phyloP scores from a whole-genome alignment of 169 alveolate genomes.

The Cryptosporidium ryanae region DNA sequence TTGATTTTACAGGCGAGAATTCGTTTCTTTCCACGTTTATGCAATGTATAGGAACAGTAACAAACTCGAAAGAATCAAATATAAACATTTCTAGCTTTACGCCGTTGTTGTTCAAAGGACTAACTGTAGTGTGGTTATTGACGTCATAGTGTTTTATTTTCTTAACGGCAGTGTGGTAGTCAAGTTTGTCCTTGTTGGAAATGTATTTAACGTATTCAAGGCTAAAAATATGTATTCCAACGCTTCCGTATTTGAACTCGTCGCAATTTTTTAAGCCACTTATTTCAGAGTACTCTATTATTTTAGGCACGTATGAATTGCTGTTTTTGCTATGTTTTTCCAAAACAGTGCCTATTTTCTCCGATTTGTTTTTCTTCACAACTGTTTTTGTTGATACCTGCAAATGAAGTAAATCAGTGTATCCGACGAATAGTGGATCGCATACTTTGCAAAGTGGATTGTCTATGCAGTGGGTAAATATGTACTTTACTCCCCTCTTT shows the following conservation, averaged over 20 bases:
- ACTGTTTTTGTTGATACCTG: conserved; percentile 80
- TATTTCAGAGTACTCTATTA: conserved; percentile 86
- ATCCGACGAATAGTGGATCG: conserved; percentile 88
- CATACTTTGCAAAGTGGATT: conserved; percentile 86
- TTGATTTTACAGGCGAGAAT: conserved; percentile 87
- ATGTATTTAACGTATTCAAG: conserved; percentile 64
- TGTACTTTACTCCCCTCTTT: conserved; percentile 80
- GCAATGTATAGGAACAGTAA: conserved; percentile 74
- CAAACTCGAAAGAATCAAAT: conserved; percentile 79
- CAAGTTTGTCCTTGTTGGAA: conserved; percentile 10
- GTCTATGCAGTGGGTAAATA: conserved; percentile 85
- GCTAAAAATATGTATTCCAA: conserved; percentile 79
- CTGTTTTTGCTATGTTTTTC: conserved; percentile 71
- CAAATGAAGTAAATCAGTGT: conserved; percentile 67
- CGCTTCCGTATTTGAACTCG: conserved; percentile 78
- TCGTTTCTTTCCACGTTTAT: conserved; percentile 79
- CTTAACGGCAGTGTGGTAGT: conserved; percentile 82
- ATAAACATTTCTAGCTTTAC: conserved; percentile 83
- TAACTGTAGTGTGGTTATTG: not conserved
- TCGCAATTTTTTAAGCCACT: conserved; percentile 66
- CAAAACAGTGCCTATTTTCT: conserved; percentile 69
- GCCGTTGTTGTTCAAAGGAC: conserved; percentile 78
- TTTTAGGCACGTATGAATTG: conserved; percentile 57
- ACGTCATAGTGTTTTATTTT: conserved; percentile 76
- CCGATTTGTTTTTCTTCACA: conserved; percentile 54